Conservation (phyloP, 2,329 filamentous ascomycete species). For the Colletotrichum lini region DNA sequence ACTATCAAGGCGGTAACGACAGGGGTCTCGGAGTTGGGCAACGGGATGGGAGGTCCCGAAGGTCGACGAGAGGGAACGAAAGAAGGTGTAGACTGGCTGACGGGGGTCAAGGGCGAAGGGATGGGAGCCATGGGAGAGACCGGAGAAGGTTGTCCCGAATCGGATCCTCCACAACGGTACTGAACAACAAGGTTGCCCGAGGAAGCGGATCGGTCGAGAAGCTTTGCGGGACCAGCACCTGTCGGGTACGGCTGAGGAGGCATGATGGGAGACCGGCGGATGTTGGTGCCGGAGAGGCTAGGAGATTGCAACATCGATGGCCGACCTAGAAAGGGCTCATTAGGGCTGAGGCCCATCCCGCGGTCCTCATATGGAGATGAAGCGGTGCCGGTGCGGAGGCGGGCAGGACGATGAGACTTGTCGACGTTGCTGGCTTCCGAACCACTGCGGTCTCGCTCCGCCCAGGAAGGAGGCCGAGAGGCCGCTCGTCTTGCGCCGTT, state of each 20-base stretch:
- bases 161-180: constrained; percentile 50
- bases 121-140: constrained; percentile 58
- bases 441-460: constrained; percentile 68
- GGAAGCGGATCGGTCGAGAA: constrained; percentile 48
- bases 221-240: constrained; percentile 40
- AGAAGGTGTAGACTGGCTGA: constrained; percentile 53
- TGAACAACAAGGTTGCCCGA: constrained; percentile 54
- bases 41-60: constrained; percentile 50
- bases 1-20: constrained; percentile 53
- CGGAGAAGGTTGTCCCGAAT: constrained; percentile 60
- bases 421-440: constrained; percentile 68
- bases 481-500: constrained; percentile 48
- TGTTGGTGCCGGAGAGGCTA: constrained; percentile 64
- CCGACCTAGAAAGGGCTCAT: constrained; percentile 45
- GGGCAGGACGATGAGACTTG: constrained; percentile 53
- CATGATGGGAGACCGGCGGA: constrained; percentile 63
- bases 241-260: constrained; percentile 58
- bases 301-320: constrained; percentile 58
- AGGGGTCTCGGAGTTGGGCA: constrained; percentile 42
- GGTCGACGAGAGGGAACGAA: constrained; percentile 52
- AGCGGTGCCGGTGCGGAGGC: constrained; percentile 47
- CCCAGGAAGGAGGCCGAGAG: constrained; percentile 49
- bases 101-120: constrained; percentile 51
- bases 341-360: constrained; percentile 22
- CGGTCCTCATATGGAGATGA: constrained; percentile 44